Evolutionary conservation across 257 asterid genomes (phyloP).

Genomic region (Plantago elongata): DNA sequence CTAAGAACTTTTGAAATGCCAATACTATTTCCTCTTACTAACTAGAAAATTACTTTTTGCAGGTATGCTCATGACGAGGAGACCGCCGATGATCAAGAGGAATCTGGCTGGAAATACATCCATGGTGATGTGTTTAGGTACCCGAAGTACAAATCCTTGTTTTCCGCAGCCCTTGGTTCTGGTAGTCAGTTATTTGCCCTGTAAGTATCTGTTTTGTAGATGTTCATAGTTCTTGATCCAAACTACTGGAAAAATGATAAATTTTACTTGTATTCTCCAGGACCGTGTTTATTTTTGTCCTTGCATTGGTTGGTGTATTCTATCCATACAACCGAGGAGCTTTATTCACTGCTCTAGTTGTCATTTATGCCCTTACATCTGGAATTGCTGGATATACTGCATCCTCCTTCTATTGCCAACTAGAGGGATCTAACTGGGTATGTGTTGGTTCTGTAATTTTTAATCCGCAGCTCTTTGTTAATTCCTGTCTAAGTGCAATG

Average conservation of each 20-base stretch:
- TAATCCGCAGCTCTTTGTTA: neutral
- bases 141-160: conserved; percentile 54
- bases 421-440: conserved; percentile 79
- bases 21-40: neutral
- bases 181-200: conserved; percentile 67
- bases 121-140: conserved; percentile 76
- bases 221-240: neutral
- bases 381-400: conserved; percentile 66
- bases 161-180: conserved; percentile 64
- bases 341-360: conserved; percentile 51
- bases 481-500: too few species aligned
- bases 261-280: conserved; percentile 25
- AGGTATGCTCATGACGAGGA: conserved; percentile 81
- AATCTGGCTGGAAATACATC: conserved; percentile 75
- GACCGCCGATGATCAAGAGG: conserved; percentile 61
- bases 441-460: neutral
- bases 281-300: conserved; percentile 50
- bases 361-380: conserved; percentile 63
- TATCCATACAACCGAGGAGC: conserved; percentile 75
- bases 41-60: neutral
- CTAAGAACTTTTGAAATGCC: neutral
- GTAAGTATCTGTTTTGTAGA: conserved; percentile 27
- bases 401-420: conserved; percentile 58
- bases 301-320: conserved; percentile 64
- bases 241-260: neutral